Evolutionary conservation across 2,329 filamentous ascomycete species (phyloP), one percentile per base, ranked within the genome.

Genomic region (Alternaria sp.): DNA sequence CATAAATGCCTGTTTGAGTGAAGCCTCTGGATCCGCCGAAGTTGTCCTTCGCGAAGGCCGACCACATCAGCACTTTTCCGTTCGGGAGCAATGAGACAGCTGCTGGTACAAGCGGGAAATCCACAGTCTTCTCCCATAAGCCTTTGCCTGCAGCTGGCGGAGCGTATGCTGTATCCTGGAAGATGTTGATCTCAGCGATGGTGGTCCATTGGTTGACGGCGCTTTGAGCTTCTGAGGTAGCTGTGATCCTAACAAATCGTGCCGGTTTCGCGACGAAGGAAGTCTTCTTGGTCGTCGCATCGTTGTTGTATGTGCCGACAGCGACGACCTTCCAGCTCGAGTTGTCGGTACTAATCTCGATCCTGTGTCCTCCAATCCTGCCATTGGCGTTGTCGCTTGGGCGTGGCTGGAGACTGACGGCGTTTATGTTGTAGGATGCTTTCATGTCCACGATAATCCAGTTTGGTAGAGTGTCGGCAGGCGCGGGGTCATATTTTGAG

Each of bases 391-490:
- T 68, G 21, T 69, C 69, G 57, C 78, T 76, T 52, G 79, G 77
- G 11, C 77, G 73, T 9, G 76, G 79, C 19, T 72, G 65, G 28
- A 79, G 76, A 30, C 64, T 70, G 36, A 81, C 61, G 23, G 73
- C 75, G 52, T 76, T 74, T 26, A 80, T 63, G n/a, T 73, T 57
- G 47, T 72, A 72, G 11, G 45, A 63, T 3, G 59, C 57, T 54
- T 77, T 72, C 72, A 80, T 77, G 59, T 81, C 78, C 26, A 81
- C 71, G 4, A 69, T 66, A 32, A 79, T 71, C 52, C 57, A 69
- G 60, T 80, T 72, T 4, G 78, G 78, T 8, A 80, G 65, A 6
- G 69, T 50, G 36, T 69, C 68, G 10, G 59, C 58, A 13, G 64
- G 61, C 9, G 59, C 54, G 8, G 69, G 65, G 13, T 54, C 62